A percentile compares a stretch with the other conserved stretches of the same genome.
phyloP scores from a whole-genome alignment of 148 eudicot genomes.

The Cornus controversa region DNA sequence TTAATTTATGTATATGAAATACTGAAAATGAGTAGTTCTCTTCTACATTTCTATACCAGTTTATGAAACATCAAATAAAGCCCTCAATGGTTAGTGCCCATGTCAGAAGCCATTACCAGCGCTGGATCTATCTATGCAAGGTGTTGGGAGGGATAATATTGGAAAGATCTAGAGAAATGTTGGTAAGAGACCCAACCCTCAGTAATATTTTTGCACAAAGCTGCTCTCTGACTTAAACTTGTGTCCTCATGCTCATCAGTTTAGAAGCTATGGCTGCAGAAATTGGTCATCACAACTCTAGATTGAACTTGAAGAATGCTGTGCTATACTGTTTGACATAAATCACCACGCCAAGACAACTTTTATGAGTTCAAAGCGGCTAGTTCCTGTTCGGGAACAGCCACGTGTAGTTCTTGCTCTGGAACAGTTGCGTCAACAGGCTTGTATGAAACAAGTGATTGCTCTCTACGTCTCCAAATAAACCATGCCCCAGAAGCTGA shows the following conservation, averaged over 20 bases:
- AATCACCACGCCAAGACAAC: not conserved
- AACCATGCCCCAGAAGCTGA: slow-evolving; percentile 56
- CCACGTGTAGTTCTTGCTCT: slow-evolving; percentile 77
- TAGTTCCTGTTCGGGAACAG: slow-evolving; percentile 76
- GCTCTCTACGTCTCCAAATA: slow-evolving; percentile 59
- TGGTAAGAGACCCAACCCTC: too few relatives aligned
- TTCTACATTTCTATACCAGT: not conserved
- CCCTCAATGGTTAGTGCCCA: not conserved
- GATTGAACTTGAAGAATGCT: slow-evolving; percentile 8
- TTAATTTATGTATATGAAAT: not conserved
- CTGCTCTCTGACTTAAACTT: not conserved
- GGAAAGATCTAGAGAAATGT: too few relatives aligned
- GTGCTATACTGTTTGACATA: not conserved
- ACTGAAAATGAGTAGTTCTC: slow-evolving; percentile 4
- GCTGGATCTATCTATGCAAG: too few relatives aligned
- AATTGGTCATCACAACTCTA: not conserved
- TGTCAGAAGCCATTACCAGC: too few relatives aligned
- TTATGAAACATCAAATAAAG: slow-evolving; percentile 11
- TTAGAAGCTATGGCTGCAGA: not conserved
- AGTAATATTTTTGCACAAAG: not conserved
- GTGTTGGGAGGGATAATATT: too few relatives aligned
- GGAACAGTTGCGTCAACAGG: slow-evolving; percentile 56
- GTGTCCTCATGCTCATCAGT: not conserved
- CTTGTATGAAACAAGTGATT: slow-evolving; percentile 49
- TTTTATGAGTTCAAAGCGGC: slow-evolving; percentile 38